phyloP scores from a whole-genome alignment of 257 asterid genomes.

The Paraleonurus japonicus region DNA sequence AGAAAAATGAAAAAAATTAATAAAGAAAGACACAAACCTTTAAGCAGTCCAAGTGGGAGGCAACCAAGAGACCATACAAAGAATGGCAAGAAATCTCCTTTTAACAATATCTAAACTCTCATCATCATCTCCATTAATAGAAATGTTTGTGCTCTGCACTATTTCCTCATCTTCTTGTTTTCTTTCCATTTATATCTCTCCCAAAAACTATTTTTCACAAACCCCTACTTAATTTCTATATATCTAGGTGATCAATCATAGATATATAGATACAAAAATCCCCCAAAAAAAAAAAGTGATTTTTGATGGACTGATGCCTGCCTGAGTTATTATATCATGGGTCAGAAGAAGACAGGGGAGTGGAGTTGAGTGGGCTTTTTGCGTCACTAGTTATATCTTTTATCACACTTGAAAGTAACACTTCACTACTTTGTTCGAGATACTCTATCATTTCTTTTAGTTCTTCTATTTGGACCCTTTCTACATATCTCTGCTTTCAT shows the following conservation, averaged over 20 bases:
- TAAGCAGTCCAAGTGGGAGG: conserved; percentile 46
- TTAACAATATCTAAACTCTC: conserved; percentile 21
- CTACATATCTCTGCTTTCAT: too few relatives aligned
- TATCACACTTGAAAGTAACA: conserved; percentile 30
- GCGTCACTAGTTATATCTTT: conserved; percentile 29
- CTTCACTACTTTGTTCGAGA: conserved; percentile 29
- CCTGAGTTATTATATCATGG: conserved; percentile 34
- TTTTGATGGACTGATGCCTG: conserved; percentile 39
- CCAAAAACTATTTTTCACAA: too few relatives aligned
- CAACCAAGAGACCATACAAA: conserved; percentile 31
- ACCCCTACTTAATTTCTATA: too few relatives aligned
- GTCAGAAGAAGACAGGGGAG: conserved; percentile 30
- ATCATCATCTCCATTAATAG: conserved; percentile 26
- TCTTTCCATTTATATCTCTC: conserved; percentile 33
- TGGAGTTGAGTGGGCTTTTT: conserved; percentile 32
- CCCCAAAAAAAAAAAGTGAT: background rate
- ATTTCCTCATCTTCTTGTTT: conserved; percentile 13
- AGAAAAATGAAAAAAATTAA: background rate
- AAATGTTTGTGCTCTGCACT: conserved; percentile 11
- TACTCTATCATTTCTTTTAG: background rate
- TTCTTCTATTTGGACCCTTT: conserved; percentile 26
- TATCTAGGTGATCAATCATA: background rate
- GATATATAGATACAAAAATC: background rate
- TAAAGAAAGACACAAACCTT: conserved; percentile 31
- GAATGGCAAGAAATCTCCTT: conserved; percentile 42